Percentiles rank a stretch among this genome's conserved stretches.
phyloP scores from a whole-genome alignment of 805 yeast species.

The Yamadazyma ubonensis region DNA sequence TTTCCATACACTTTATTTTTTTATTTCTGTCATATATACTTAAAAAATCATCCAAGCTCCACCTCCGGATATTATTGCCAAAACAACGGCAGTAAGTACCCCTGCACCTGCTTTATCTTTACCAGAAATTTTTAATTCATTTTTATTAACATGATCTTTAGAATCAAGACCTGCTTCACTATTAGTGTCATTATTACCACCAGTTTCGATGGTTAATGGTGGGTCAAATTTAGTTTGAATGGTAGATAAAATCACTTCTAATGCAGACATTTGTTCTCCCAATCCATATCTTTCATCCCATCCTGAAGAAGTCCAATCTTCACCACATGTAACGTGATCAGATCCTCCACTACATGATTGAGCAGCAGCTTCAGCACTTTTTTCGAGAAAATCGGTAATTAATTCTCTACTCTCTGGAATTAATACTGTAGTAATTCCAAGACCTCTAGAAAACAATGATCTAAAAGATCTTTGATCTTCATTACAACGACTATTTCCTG shows the following conservation, averaged over 20 bases:
- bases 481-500: conserved; percentile 48
- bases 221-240: conserved; percentile 24
- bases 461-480: conserved; percentile 77
- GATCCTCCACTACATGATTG: conserved; percentile 77
- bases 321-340: conserved; percentile 86
- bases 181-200: conserved; percentile 36
- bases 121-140: conserved; percentile 48
- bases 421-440: conserved; percentile 56
- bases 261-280: conserved; percentile 82
- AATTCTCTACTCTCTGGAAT: conserved; percentile 48
- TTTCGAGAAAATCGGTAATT: conserved; percentile 40
- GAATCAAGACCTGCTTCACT: conserved; percentile 38
- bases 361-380: conserved; percentile 72
- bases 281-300: conserved; percentile 75
- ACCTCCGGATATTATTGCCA: conserved; percentile 60
- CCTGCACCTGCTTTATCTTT: conserved; percentile 92
- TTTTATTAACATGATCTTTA: conserved; percentile 36
- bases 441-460: conserved; percentile 63
- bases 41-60: conserved; percentile 76
- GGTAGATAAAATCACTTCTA: conserved; percentile 55
- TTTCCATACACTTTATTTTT: too few relatives aligned
- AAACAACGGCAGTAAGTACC: conserved; percentile 71
- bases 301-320: conserved; percentile 57
- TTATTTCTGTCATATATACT: too few relatives aligned
- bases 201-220: conserved; percentile 35